Percentiles rank a stretch among this genome's conserved stretches.
Conservation (phyloP, 1,139 yeast species). For the Sugiyamaella castrensis region DNA sequence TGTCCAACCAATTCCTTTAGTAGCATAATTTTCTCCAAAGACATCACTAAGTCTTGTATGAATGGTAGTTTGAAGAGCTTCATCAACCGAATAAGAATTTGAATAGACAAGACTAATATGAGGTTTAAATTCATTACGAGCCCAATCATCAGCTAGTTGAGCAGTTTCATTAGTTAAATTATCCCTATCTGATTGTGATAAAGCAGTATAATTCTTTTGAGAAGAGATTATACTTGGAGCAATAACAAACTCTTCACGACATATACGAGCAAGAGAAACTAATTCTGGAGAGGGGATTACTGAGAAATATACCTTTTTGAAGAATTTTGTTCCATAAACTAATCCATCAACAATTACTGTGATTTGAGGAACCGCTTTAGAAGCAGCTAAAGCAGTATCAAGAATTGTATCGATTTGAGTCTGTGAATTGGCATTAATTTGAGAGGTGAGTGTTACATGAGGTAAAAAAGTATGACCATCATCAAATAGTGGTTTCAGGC, state of each 20-base stretch:
- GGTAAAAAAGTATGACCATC: conserved; percentile 70
- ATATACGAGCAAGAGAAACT: conserved; percentile 63
- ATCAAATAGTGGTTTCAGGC: conserved; percentile 67
- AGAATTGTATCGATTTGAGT: conserved; percentile 54
- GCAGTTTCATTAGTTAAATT: conserved; percentile 29
- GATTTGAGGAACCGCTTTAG: conserved; percentile 38
- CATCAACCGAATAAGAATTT: conserved; percentile 62
- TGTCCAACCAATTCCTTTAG: conserved; percentile 51
- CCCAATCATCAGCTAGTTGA: conserved; percentile 50
- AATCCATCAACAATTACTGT: conserved; percentile 34
- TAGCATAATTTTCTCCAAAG: conserved; percentile 49
- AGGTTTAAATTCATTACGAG: conserved; percentile 57
- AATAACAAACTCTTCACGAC: conserved; percentile 63
- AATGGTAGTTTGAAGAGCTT: conserved; percentile 64
- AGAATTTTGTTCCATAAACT: conserved; percentile 44
- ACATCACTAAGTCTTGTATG: conserved; percentile 69
- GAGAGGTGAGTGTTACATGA: conserved; percentile 71
- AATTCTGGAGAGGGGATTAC: conserved; percentile 56
- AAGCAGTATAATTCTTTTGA: conserved; percentile 28
- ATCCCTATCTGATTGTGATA: conserved; percentile 29
- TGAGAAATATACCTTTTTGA: conserved; percentile 63
- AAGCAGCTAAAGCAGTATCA: conserved; percentile 65
- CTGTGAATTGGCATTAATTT: conserved; percentile 49
- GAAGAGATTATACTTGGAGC: conserved; percentile 35
- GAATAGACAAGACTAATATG: conserved; percentile 74